phyloP scores from a whole-genome alignment of 331 rosid genomes.

The Pyracantha coccinea region DNA sequence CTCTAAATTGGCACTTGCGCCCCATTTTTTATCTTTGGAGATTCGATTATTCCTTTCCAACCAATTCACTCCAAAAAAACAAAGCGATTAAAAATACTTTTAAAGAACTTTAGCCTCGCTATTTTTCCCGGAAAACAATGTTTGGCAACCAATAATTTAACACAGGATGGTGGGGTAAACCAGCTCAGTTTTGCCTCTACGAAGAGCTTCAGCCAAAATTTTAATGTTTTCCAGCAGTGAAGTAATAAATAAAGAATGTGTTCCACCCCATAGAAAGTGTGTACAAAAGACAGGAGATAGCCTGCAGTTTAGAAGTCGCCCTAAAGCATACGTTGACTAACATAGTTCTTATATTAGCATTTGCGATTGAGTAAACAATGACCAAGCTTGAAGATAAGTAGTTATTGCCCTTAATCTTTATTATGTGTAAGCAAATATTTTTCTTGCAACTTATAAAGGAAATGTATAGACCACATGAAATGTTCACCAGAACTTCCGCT shows the following conservation, averaged over 20 bases:
- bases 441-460: not conserved
- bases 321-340: not conserved
- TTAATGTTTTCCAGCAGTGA: not conserved
- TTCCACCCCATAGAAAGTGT: not conserved
- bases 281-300: not conserved
- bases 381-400: not conserved
- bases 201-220: not conserved
- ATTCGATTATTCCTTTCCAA: not conserved
- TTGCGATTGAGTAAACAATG: not conserved
- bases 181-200: no score
- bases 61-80: not conserved
- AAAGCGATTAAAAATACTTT: no score
- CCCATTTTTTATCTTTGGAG: not conserved
- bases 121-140: no score
- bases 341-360: not conserved
- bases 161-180: no score
- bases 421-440: not conserved
- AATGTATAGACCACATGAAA: not conserved
- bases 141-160: no score
- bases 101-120: no score
- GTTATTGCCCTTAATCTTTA: not conserved
- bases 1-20: not conserved
- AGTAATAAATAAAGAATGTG: not conserved
- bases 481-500: not conserved
- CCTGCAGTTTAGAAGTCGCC: not conserved